A percentile compares a stretch with the other conserved stretches of the same genome.
These are phyloP conservation scores for Amphichorda felina DNA, from an alignment of 2,329 filamentous ascomycete genomes.

Conservation along the genomic window DNA sequence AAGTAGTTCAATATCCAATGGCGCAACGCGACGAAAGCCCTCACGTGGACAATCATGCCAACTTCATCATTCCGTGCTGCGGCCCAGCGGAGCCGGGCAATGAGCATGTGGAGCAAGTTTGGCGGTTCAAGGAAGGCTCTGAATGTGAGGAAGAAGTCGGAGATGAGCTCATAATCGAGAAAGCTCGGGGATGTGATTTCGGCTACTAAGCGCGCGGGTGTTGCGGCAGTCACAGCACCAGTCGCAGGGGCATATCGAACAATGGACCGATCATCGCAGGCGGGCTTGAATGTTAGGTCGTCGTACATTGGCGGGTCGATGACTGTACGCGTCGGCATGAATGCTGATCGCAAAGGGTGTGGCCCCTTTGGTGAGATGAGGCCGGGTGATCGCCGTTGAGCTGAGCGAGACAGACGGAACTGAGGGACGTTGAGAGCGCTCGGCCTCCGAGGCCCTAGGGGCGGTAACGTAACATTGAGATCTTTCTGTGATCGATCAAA, in stretches of 20 bases:
- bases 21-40: constrained; percentile 86
- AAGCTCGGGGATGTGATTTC: constrained; percentile 95
- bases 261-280: constrained; percentile 65
- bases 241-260: constrained; percentile 67
- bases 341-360: constrained; percentile 30
- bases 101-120: constrained; percentile 70
- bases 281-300: constrained; percentile 62
- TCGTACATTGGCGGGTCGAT: constrained; percentile 76
- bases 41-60: constrained; percentile 87
- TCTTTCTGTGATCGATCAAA: constrained; percentile 4
- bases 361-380: constrained; percentile 25
- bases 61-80: constrained; percentile 68
- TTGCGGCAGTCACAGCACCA: constrained; percentile 76
- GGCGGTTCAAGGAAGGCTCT: constrained; percentile 70
- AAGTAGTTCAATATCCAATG: constrained; percentile 99
- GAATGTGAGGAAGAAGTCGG: constrained; percentile 95
- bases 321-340: constrained; percentile 33
- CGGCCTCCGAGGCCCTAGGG: constrained; percentile 19
- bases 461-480: constrained; percentile 11
- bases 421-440: constrained; percentile 25
- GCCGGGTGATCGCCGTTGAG: constrained; percentile 10
- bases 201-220: constrained; percentile 79
- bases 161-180: constrained; percentile 91
- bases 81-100: constrained; percentile 81
- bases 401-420: constrained; percentile 14